These are phyloP conservation scores for Ophioceras dolichostomum DNA, from an alignment of 2,329 filamentous ascomycete species.

Conservation along the genomic window DNA sequence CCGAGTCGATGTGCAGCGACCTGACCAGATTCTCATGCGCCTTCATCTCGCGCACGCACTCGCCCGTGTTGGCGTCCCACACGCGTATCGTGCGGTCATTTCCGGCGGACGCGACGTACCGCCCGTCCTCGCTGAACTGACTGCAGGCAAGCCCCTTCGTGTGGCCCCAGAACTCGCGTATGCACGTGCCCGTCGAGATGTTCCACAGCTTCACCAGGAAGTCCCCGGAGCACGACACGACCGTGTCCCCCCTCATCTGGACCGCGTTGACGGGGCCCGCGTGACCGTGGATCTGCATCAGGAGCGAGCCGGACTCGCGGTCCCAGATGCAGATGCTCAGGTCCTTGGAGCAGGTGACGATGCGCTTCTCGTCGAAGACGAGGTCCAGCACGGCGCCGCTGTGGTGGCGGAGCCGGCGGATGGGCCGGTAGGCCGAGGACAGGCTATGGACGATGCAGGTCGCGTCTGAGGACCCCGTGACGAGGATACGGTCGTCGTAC, in stretches of 20 bases:
- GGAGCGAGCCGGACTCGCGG: constrained; percentile 59
- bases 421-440: constrained; percentile 63
- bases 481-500: constrained; percentile 84
- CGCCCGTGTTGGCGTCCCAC: constrained; percentile 86
- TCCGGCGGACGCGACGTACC: constrained; percentile 83
- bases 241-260: constrained; percentile 82
- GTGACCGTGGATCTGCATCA: constrained; percentile 76
- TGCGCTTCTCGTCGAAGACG: constrained; percentile 82
- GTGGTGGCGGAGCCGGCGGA: constrained; percentile 68
- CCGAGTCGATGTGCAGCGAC: constrained; percentile 79
- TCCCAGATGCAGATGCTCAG: constrained; percentile 92
- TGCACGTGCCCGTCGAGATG: constrained; percentile 72
- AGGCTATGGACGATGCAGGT: constrained; percentile 89
- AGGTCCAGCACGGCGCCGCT: constrained; percentile 85
- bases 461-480: constrained; percentile 87
- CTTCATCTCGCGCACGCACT: constrained; percentile 66
- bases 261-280: constrained; percentile 91
- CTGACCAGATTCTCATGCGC: constrained; percentile 82
- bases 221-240: constrained; percentile 90
- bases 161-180: constrained; percentile 82
- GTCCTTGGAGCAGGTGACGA: constrained; percentile 96
- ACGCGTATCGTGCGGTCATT: constrained; percentile 95
- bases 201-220: constrained; percentile 94
- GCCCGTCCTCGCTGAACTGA: constrained; percentile 92
- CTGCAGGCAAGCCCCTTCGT: constrained; percentile 91